Base-by-base conservation (phyloP, 2,329 filamentous ascomycete species). In the Fusarium dimerum region DNA sequence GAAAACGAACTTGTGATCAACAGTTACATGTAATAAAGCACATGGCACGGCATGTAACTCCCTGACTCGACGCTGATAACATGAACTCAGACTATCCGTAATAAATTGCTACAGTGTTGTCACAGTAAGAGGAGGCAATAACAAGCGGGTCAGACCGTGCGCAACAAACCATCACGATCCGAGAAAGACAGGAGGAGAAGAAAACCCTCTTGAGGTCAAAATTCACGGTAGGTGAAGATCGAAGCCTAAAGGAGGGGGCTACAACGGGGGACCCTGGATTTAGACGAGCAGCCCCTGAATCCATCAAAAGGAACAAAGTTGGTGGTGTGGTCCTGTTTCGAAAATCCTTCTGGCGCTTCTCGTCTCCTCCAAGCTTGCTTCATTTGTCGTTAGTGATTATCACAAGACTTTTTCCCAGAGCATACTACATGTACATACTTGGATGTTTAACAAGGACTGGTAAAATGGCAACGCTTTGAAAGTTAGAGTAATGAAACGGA, bases 261-360 rank as follows among this genome's bases (percentile, higher is more conserved):
- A 32, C 38, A 47, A 34, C 45, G 54, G 48, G 47, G 48, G 55
- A 50, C 48, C 34, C 38, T 45, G 47, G 20, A 26, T 26, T 26
- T 26, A 51, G 56, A 60, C 56, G 57, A 50, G 58, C 52, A 48
- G 57, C 57, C 57, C 57, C 57, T 60, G 57, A 60, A 60, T 60
- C 57, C 57, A 51, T 47, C 57, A 36, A 11, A 36, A 15, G 32
- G 13, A 36, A 57, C 20, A 26, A 51, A 55, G 53, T 52, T 51
- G 54, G 55, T 57, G 47, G 47, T 50, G 57, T 55, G 57, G 51
- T 60, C 55, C 55, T 55, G 57, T 49, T 60, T 50, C 48, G 48
- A 50, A 26, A 38, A 32, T 46, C 48, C 20, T 45, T 34, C 29
- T 46, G 39, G 34, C 11, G 44, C 51, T 44, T 43, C 46, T 46